Evolutionary conservation across 169 alveolate genomes (phyloP).

Genomic region (Ichthyophthirius multifiliis): DNA sequence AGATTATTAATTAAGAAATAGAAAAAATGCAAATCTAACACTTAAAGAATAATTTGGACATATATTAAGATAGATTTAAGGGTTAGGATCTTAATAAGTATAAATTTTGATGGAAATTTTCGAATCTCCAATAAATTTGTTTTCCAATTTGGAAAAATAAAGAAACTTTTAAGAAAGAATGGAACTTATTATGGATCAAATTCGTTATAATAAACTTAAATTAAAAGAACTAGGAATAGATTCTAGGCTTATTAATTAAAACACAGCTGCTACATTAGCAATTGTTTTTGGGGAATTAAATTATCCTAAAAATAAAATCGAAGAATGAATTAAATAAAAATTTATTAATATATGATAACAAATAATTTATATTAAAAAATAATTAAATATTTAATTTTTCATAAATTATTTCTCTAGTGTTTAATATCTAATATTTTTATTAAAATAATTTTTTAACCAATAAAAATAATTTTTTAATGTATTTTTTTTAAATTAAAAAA

Average conservation of each 20-base stretch:
- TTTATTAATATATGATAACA: too few species aligned
- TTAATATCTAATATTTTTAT: too few species aligned
- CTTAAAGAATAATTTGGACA: constrained; percentile 4
- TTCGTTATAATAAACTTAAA: background rate
- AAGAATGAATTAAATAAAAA: too few species aligned
- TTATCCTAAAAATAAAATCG: background rate
- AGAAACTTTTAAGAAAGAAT: constrained; percentile 1
- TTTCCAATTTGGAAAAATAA: background rate
- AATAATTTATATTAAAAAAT: too few species aligned
- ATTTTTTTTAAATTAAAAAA: too few species aligned
- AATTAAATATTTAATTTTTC: too few species aligned
- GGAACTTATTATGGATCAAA: background rate
- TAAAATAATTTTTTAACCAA: too few species aligned
- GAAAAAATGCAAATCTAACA: background rate
- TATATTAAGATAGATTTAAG: background rate
- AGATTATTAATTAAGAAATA: background rate
- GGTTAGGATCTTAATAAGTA: background rate
- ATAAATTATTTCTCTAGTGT: too few species aligned
- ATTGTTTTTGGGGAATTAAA: background rate
- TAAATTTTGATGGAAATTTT: background rate
- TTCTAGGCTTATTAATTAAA: background rate
- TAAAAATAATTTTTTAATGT: too few species aligned
- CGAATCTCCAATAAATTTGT: background rate
- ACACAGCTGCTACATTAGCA: background rate
- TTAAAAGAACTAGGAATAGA: background rate